Conservation (phyloP, 2,329 filamentous ascomycete genomes). For the Beauveria varroae region DNA sequence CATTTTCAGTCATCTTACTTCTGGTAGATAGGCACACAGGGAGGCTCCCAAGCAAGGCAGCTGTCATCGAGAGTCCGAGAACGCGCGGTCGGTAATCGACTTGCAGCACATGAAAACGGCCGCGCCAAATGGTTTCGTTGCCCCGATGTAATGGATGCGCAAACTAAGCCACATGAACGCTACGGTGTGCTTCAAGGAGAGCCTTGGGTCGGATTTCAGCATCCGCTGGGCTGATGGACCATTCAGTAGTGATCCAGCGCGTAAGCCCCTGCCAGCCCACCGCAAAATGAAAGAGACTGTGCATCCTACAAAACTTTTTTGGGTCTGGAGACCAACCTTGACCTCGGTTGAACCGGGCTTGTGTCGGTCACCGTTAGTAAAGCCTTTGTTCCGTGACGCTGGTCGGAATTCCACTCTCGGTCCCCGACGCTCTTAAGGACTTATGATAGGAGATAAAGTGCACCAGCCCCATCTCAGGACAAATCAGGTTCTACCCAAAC, state of each 20-base stretch:
- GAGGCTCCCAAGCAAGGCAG: neutral
- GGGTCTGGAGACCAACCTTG: constrained; percentile 7
- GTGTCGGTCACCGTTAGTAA: constrained; percentile 12
- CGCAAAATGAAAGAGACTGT: constrained; percentile 5
- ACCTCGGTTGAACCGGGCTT: constrained; percentile 14
- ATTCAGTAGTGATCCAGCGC: neutral
- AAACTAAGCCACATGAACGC: constrained; percentile 8
- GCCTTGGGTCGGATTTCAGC: neutral
- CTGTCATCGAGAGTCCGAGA: neutral
- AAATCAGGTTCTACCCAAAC: neutral
- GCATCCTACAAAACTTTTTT: constrained; percentile 6
- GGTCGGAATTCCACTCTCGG: constrained; percentile 5
- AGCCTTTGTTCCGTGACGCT: constrained; percentile 3
- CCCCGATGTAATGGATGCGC: constrained; percentile 1
- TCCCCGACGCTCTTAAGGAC: constrained; percentile 9
- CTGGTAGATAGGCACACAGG: neutral
- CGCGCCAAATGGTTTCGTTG: constrained; percentile 2
- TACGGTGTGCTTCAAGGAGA: neutral
- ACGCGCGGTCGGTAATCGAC: constrained; percentile 8
- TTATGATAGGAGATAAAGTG: constrained; percentile 9
- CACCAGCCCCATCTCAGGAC: neutral
- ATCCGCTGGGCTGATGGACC: neutral
- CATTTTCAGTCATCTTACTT: no score
- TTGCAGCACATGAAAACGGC: constrained; percentile 7
- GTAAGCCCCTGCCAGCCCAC: constrained; percentile 5